phyloP scores from a whole-genome alignment of 106 monocot genomes.

The Dendrobium huoshanense region DNA sequence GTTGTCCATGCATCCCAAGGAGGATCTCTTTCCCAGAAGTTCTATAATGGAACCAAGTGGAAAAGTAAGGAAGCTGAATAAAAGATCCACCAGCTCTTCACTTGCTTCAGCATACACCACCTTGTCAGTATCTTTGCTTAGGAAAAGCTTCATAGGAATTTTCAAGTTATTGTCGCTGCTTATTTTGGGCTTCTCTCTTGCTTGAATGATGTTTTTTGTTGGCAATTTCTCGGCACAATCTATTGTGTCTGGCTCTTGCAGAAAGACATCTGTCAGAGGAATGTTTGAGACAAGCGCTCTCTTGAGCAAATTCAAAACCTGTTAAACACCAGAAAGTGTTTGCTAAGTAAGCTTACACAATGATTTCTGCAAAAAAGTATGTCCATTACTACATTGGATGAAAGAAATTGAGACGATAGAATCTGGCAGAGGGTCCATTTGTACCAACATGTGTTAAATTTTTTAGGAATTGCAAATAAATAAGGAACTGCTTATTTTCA shows the following conservation, averaged over 20 bases:
- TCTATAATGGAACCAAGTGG: constrained; percentile 36
- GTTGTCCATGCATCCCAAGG: constrained; percentile 29
- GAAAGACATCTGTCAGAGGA: constrained; percentile 29
- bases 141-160: constrained; percentile 29
- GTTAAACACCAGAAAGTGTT: neutral
- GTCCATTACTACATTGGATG: too few species aligned
- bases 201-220: constrained; percentile 5
- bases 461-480: too few species aligned
- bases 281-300: constrained; percentile 19
- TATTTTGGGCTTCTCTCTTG: constrained; percentile 9
- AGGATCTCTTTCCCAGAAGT: constrained; percentile 16
- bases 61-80: constrained; percentile 41
- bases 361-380: too few species aligned
- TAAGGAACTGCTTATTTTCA: too few species aligned
- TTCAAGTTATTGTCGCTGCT: neutral
- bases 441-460: too few species aligned
- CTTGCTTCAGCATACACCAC: constrained; percentile 51
- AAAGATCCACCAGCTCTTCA: constrained; percentile 30
- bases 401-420: too few species aligned
- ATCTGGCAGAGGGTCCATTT: too few species aligned
- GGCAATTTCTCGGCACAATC: constrained; percentile 3
- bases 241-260: constrained; percentile 8
- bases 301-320: constrained; percentile 32
- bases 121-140: constrained; percentile 17
- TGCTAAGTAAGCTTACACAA: too few species aligned